Evolutionary conservation across 352 stramenopile genomes (phyloP).

Genomic region (Pythium myriotylum): DNA sequence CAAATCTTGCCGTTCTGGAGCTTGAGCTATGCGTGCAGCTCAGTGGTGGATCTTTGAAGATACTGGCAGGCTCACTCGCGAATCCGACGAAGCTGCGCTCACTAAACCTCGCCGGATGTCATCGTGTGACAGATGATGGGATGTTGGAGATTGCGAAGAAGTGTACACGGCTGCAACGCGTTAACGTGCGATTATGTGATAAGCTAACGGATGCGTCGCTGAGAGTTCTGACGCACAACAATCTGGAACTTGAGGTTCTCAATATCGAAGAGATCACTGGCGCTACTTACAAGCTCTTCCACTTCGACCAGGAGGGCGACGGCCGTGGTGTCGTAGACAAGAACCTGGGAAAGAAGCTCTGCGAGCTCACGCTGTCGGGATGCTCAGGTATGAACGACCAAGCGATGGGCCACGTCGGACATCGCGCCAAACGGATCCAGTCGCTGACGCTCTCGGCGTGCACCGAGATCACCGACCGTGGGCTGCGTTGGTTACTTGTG

Average conservation of each 20-base stretch:
- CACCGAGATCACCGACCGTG: constrained; percentile 65
- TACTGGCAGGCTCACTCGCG: constrained; percentile 45
- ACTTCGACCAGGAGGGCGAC: constrained; percentile 86
- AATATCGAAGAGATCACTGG: constrained; percentile 83
- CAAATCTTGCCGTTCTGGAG: constrained; percentile 44
- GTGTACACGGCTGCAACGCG: constrained; percentile 56
- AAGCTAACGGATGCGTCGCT: constrained; percentile 82
- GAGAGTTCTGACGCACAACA: constrained; percentile 80
- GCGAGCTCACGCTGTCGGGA: constrained; percentile 61
- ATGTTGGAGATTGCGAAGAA: constrained; percentile 65
- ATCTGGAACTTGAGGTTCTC: constrained; percentile 72
- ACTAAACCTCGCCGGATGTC: constrained; percentile 82
- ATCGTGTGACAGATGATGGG: constrained; percentile 77
- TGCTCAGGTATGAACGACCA: constrained; percentile 78
- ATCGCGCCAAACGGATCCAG: constrained; percentile 55
- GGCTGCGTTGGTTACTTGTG: constrained; percentile 50
- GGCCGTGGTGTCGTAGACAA: constrained; percentile 79
- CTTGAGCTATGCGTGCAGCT: constrained; percentile 71
- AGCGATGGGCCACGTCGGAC: constrained; percentile 65
- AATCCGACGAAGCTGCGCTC: constrained; percentile 53
- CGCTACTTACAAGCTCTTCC: constrained; percentile 75
- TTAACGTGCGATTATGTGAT: constrained; percentile 84
- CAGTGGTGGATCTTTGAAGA: constrained; percentile 52
- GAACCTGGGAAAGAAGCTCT: constrained; percentile 67
- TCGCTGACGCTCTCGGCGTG: constrained; percentile 63